Conservation (phyloP, 257 asterid genomes). For the Fraxinus americana region DNA sequence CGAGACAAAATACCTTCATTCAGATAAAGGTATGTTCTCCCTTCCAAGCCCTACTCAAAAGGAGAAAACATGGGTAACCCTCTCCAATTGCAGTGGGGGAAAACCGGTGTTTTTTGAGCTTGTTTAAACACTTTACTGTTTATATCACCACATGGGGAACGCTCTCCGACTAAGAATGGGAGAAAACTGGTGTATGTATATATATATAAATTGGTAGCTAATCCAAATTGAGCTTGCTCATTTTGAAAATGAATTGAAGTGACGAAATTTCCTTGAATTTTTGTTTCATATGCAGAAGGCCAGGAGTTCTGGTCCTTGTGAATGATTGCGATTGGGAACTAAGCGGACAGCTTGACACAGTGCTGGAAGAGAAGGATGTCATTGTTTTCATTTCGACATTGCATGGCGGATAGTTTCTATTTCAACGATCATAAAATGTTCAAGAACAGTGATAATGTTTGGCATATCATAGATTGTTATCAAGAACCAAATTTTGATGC, state of each 20-base stretch:
- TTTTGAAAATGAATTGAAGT: too few species aligned
- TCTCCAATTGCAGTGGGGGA: too few species aligned
- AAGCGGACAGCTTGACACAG: slow-evolving; percentile 85
- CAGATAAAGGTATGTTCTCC: neutral
- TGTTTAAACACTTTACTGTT: too few species aligned
- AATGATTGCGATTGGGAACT: slow-evolving; percentile 94
- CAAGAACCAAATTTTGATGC: too few species aligned
- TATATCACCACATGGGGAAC: neutral
- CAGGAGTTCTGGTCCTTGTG: slow-evolving; percentile 85
- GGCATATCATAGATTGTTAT: neutral
- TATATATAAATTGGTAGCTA: neutral
- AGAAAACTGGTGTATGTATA: neutral
- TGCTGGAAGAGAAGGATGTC: slow-evolving; percentile 73
- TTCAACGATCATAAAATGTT: neutral
- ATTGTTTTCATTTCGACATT: slow-evolving; percentile 90
- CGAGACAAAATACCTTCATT: neutral
- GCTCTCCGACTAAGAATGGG: neutral
- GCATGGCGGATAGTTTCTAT: slow-evolving; percentile 69
- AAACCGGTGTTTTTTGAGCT: neutral
- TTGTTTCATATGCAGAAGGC: slow-evolving; percentile 58
- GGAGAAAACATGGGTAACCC: neutral
- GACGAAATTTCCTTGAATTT: neutral
- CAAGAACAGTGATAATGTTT: neutral
- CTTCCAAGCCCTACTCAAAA: neutral
- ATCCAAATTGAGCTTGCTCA: neutral